Base-by-base conservation (phyloP, 192 early-diverging fungal species). In the Ramicandelaber brevisporus region DNA sequence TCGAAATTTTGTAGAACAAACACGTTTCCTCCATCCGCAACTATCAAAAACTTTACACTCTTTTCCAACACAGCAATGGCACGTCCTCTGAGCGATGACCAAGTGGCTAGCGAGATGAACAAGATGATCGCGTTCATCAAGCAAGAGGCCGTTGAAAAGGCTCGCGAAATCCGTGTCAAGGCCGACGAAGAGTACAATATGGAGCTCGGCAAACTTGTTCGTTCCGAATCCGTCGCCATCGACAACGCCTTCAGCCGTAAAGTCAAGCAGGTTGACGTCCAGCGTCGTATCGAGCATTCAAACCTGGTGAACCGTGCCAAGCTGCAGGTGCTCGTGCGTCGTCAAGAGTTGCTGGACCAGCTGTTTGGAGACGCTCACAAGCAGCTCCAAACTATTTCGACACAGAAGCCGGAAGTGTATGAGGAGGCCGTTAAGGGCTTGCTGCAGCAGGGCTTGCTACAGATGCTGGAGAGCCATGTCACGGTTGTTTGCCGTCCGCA, bases 111-210 rank as follows among this genome's bases (percentile, higher is more conserved):
- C 38, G 90, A 97, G 68, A 97, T 97, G 90, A 76, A 68, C 57
- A 97, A 97, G 65, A 93, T 97, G 90, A 86, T 93, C 21, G 69
- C 78, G 17, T 98, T 98, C 60, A 98, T 98, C 63, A 86, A 83
- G 50, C 89, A 98, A 55, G 92, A 98, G 55, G 89, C 92, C 5
- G 49, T 86, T 14, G 92, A 98, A 48, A 98, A 98, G 64, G 88
- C 89, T 15, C 65, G 80, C 22, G 92, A 98, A 55, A 87, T 92
- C 50, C 90, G 87, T 59, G 73, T 93, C 44, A 98, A 97, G 74
- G 92, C 92, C 29, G 87, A 98, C 52, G 92, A 98, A 41, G 92
- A 98, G 44, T 98, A 95, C 68, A 98, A 98, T 59, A 98, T 98
- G 61, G 92, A 98, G 61, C 48, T 70, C 64, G 92, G 83, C 52